Base-by-base conservation (phyloP, 1,284 basidiomycete species). In the Ceratobasidium sp. region DNA sequence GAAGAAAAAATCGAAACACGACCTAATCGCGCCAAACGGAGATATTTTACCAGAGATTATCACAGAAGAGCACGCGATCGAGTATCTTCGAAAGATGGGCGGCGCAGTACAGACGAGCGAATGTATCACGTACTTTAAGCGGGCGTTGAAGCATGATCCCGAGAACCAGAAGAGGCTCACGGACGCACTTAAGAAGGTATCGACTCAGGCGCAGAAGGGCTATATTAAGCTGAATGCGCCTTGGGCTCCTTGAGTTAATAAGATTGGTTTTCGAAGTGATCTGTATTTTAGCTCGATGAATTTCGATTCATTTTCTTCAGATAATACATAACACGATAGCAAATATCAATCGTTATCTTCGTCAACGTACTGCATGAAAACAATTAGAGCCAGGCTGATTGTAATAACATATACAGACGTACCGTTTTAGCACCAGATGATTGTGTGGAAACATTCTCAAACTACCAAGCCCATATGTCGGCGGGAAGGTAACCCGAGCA, bases 1-100 rank as follows among this genome's bases (percentile, higher is more conserved):
- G 70, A 74, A 74, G 70, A 74, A 74, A 23, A 74, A 74, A 26
- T 74, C 70, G 26, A 74, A 74, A 38, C 70, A 74, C 46, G 70
- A 74, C 38, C 46, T 74, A 3, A 59, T 74, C 46, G 70, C 70
- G 28, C 70, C 70, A 12, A 74, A 74, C 26, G 70, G 70, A 28
- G 70, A 74, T 33, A 57, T 46, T 20, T 59, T 74, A 23, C 70
- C 70, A 10, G 70, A 74, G 46, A 44, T 74, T 26, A 74, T 74
- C 44, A 74, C 70, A 42, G 70, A 74, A 28, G 54, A 74, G 52
- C 70, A 74, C 23, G 59, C 70, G 10, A 74, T 74, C 57, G 70
- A 74, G 40, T 74, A 74, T 26, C 59, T 74, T n/a, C 70, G 70
- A 26, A 74, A 74, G 70, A 74, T 74, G 70, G 70, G 70, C 12